These are phyloP conservation scores for Friedmanniomyces simplex DNA, from an alignment of 495 filamentous ascomycete species.

Conservation along the genomic window DNA sequence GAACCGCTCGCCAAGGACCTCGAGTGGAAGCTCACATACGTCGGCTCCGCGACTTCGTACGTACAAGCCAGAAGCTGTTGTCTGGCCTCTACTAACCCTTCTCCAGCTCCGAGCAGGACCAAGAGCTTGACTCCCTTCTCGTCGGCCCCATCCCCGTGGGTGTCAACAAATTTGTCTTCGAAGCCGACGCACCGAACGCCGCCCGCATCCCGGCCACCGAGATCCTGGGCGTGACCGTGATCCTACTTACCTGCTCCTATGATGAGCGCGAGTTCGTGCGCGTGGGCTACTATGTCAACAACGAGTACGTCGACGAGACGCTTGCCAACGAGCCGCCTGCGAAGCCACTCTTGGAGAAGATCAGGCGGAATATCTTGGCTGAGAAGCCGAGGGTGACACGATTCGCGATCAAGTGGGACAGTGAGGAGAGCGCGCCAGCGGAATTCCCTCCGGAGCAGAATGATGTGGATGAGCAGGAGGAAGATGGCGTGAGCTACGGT, in stretches of 20 bases:
- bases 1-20: conserved; percentile 91
- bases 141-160: conserved; percentile 94
- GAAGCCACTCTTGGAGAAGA: conserved; percentile 83
- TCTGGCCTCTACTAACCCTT: conserved; percentile 11
- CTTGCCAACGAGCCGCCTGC: conserved; percentile 76
- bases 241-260: conserved; percentile 92
- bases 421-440: conserved; percentile 86
- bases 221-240: conserved; percentile 93
- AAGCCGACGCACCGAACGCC: conserved; percentile 84
- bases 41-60: conserved; percentile 94
- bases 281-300: conserved; percentile 98
- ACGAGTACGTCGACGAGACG: conserved; percentile 91
- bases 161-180: conserved; percentile 97
- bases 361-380: conserved; percentile 81
- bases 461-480: conserved; percentile 75
- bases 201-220: conserved; percentile 84
- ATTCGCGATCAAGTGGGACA: conserved; percentile 99
- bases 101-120: conserved; percentile 80
- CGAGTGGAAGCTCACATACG: conserved; percentile 98
- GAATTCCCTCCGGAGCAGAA: conserved; percentile 97
- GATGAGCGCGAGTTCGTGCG: conserved; percentile 94
- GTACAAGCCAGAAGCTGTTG: conserved; percentile 22
- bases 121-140: conserved; percentile 92
- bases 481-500: conserved; percentile 78
- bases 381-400: conserved; percentile 96